These are phyloP conservation scores for Ophiosphaerella narmari DNA, from an alignment of 2,329 filamentous ascomycete species.

Conservation along the genomic window DNA sequence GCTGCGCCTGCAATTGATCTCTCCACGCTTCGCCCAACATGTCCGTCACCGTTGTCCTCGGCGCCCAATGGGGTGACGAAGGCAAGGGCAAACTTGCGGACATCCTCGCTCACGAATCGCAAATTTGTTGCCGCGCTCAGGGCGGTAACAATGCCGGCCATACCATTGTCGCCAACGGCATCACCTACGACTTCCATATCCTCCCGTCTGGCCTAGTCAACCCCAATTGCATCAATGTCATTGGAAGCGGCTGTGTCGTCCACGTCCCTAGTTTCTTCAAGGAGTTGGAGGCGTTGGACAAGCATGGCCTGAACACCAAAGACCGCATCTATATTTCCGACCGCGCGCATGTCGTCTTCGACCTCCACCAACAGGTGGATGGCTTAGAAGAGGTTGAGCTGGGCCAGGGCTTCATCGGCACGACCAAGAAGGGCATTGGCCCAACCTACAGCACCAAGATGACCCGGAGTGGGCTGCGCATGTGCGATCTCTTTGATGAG, in stretches of 20 bases:
- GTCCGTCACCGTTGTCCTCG: conserved; percentile 63
- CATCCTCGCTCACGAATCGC: conserved; percentile 57
- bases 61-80: conserved; percentile 66
- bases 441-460: conserved; percentile 68
- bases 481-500: conserved; percentile 70
- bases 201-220: conserved; percentile 70
- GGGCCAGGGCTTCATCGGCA: conserved; percentile 54
- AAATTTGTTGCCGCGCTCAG: conserved; percentile 63
- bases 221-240: conserved; percentile 71
- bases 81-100: conserved; percentile 65
- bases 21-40: conserved; percentile 22
- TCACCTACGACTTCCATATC: conserved; percentile 53
- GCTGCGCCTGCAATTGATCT: not conserved
- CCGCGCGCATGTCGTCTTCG: conserved; percentile 66
- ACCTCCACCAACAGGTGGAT: conserved; percentile 70
- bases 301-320: conserved; percentile 63
- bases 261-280: conserved; percentile 71
- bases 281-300: conserved; percentile 64
- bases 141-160: conserved; percentile 64
- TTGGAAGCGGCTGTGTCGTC: conserved; percentile 69
- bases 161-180: conserved; percentile 50
- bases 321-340: conserved; percentile 68
- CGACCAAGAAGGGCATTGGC: conserved; percentile 58
- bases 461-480: conserved; percentile 67
- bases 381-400: conserved; percentile 66